Evolutionary conservation across 257 asterid species (phyloP).

Genomic region (Fraxinus excelsior): DNA sequence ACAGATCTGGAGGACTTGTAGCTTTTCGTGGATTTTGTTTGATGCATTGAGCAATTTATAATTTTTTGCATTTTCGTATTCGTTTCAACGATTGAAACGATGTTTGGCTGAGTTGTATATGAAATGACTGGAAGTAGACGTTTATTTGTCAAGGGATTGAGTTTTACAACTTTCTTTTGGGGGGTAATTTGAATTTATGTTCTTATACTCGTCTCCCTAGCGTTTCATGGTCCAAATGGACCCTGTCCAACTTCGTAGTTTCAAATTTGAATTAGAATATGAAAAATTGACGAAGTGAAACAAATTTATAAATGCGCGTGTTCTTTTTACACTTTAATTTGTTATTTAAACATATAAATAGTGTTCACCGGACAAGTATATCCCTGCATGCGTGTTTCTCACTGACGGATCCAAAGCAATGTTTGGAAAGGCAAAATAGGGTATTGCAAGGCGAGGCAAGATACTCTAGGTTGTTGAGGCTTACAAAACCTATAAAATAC

Average conservation of each 20-base stretch:
- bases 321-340: neutral
- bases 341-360: constrained; percentile 3
- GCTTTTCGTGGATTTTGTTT: neutral
- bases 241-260: neutral
- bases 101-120: neutral
- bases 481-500: neutral
- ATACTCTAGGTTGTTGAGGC: neutral
- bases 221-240: neutral
- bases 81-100: neutral
- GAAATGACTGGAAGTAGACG: neutral
- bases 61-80: neutral
- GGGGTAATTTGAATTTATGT: neutral
- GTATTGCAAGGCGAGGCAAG: neutral
- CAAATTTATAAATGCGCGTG: neutral
- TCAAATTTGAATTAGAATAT: neutral
- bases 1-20: constrained; percentile 23
- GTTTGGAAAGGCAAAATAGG: neutral
- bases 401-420: neutral
- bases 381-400: neutral
- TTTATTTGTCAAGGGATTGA: neutral
- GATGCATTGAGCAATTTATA: neutral
- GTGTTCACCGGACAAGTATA: neutral
- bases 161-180: neutral
- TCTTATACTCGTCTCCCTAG: neutral
- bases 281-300: neutral